Evolutionary conservation across 176 grass and related monocot genomes (phyloP).

Genomic region (Stipa capillata): DNA sequence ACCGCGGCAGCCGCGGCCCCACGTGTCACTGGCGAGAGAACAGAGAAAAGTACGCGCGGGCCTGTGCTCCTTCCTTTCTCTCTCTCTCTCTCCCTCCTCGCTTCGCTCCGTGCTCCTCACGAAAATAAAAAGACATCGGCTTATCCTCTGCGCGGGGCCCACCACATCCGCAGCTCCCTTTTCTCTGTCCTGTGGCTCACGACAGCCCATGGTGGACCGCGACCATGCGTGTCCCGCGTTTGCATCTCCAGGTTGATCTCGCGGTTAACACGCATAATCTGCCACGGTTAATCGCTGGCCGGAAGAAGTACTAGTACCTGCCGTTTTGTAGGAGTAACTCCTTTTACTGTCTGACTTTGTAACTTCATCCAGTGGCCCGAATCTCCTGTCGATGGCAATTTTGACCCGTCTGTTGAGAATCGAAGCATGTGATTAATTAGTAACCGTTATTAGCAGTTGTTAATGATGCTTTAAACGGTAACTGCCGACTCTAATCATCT

Average conservation of each 20-base stretch:
- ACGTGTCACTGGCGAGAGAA: neutral
- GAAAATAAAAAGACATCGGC: neutral
- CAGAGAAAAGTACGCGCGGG: slow-evolving; percentile 16
- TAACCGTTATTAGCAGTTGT: no score
- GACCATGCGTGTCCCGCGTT: neutral
- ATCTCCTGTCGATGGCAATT: neutral
- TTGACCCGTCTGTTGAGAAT: neutral
- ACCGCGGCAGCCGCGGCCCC: neutral
- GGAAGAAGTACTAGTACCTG: neutral
- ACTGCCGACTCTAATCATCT: no score
- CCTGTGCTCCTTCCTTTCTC: neutral
- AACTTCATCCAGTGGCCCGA: neutral
- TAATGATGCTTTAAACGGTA: no score
- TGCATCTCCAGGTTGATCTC: neutral
- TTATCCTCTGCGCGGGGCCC: slow-evolving; percentile 33
- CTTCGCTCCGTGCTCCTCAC: neutral
- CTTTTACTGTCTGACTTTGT: neutral
- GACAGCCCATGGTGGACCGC: slow-evolving; percentile 37
- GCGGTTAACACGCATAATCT: neutral
- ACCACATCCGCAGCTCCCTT: slow-evolving; percentile 1
- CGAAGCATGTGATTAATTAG: no score
- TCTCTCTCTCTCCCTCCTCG: neutral
- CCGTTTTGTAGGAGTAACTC: no score
- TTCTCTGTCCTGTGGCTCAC: neutral
- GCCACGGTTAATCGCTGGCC: neutral